Conservation (phyloP, 495 filamentous ascomycete species). For the Lasiosphaeris hirsuta region DNA sequence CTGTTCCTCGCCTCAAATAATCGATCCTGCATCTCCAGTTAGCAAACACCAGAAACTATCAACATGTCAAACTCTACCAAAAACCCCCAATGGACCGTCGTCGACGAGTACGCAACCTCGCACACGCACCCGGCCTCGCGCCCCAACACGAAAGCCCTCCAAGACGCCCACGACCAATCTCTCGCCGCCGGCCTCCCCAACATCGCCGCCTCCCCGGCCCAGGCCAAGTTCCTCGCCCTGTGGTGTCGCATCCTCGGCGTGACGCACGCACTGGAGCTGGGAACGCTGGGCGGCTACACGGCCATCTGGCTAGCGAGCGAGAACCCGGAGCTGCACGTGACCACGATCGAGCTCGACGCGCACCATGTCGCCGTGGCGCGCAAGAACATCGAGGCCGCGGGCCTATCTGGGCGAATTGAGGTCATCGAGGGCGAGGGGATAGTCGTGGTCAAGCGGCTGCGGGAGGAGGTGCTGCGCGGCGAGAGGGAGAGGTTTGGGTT, state of each 20-base stretch:
- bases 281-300: conserved; percentile 51
- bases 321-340: conserved; percentile 37
- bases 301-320: conserved; percentile 48
- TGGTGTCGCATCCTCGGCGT: conserved; percentile 34
- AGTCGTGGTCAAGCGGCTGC: conserved; percentile 42
- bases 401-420: conserved; percentile 37
- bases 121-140: conserved; percentile 15
- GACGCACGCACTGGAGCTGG: conserved; percentile 48
- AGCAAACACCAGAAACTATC: not conserved
- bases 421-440: conserved; percentile 44
- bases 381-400: conserved; percentile 38
- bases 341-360: conserved; percentile 44
- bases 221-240: conserved; percentile 45
- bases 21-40: not conserved
- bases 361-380: conserved; percentile 41
- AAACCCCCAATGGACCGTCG: conserved; percentile 12
- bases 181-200: conserved; percentile 25
- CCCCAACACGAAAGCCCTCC: conserved; percentile 14
- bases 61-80: not conserved
- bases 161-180: conserved; percentile 20
- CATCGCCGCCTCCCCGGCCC: conserved; percentile 38
- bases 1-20: no score
- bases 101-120: conserved; percentile 18
- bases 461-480: conserved; percentile 42
- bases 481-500: conserved; percentile 47